Base-by-base conservation (phyloP, 1,284 basidiomycete genomes). In the Melampsora larici-populina region DNA sequence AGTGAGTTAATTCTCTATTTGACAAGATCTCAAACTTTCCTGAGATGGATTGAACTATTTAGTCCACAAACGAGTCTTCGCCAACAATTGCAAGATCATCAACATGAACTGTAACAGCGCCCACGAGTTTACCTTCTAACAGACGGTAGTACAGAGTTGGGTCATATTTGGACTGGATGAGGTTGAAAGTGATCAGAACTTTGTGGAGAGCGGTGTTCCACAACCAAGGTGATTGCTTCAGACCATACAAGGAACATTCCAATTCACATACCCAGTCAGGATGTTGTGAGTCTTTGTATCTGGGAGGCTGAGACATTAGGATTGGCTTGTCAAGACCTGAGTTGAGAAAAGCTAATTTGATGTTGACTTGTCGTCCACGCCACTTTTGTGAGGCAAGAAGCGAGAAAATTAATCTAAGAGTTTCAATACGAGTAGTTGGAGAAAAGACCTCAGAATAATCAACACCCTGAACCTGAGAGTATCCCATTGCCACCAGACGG, bases 61-160 rank as follows among this genome's bases (percentile, higher is more conserved):
- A 33, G 31, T 65, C 31, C 8, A 65, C 31, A 31, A 65, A 65
- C 6, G 26, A 8, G 8, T 29, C 31, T 33, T 65, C n/a, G 9
- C 63, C 63, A 5, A 65, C 31, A n/a, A 65, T 65, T 18, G 31
- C 21, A 9, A 65, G 63, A 33, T 65, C 63, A 65, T 65, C 26
- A 31, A 65, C 63, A 31, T 65, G 63, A 31, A 36, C n/a, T 13
- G 63, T 65, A 9, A 65, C 31, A 65, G 63, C 63, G 21, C 63
- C 63, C 31, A 65, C 31, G 31, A 65, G 63, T 7, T 7, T 65
- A 8, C 63, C 63, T n/a, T n/a, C n/a, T n/a, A n/a, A n/a, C n/a
- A n/a, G n/a, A n/a, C n/a, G n/a, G n/a, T n/a, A 71, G 55, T 71
- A 71, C 6, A 78, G 48, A 33, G 62, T 67, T 1, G 72, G 78